Percentiles rank a stretch among this genome's conserved stretches.
phyloP scores from a whole-genome alignment of 148 eudicot species.

The Suaeda aralocaspica region DNA sequence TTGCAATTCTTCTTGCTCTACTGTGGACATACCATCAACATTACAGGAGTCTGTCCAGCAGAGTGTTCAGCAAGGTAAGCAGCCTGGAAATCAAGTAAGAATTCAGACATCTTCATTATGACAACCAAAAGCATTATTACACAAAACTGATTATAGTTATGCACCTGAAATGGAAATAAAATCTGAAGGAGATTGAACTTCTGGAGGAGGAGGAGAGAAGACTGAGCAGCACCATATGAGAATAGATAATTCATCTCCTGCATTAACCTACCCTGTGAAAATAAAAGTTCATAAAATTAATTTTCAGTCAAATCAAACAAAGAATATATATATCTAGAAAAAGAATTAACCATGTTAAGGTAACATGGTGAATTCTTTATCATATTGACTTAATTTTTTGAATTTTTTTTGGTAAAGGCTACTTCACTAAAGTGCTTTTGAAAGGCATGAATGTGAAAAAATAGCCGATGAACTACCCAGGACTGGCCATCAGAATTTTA shows the following conservation, averaged over 20 bases:
- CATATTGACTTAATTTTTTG: background rate
- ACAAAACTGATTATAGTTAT: conserved; percentile 21
- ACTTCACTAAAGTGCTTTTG: background rate
- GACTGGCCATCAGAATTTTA: background rate
- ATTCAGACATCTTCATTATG: conserved; percentile 5
- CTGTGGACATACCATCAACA: conserved; percentile 70
- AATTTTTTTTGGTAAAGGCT: background rate
- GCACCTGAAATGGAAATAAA: conserved; percentile 82
- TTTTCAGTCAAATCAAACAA: background rate
- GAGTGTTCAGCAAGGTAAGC: conserved; percentile 59
- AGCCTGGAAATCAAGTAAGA: conserved; percentile 43
- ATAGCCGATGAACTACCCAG: background rate
- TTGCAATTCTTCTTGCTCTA: conserved; percentile 13
- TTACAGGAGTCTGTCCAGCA: conserved; percentile 34
- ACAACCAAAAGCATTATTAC: background rate
- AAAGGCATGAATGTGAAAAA: background rate
- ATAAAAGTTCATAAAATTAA: background rate
- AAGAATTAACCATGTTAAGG: background rate
- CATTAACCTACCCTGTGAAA: conserved; percentile 59
- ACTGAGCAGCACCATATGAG: conserved; percentile 85
- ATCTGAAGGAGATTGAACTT: conserved; percentile 60
- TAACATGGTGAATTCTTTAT: background rate
- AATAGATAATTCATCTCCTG: conserved; percentile 93
- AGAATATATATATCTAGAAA: background rate
- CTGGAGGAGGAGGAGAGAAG: conserved; percentile 61